Evolutionary conservation across 257 asterid species (phyloP).

Genomic region (Knoxia roxburghii): DNA sequence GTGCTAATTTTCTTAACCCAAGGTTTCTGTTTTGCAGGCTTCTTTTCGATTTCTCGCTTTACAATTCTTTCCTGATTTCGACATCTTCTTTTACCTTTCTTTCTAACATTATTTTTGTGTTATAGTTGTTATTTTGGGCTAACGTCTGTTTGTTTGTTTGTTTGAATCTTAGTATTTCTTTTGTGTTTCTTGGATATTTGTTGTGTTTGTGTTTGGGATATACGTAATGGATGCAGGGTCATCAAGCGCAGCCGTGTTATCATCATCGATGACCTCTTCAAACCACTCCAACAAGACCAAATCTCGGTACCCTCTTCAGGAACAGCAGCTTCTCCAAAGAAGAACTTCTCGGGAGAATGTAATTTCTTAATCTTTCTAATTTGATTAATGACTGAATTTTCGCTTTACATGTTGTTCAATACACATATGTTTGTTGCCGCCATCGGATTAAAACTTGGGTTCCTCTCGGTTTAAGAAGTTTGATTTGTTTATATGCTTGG

Average conservation of each 20-base stretch:
- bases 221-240: constrained; percentile 72
- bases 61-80: not conserved
- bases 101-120: not conserved
- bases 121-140: too few relatives aligned
- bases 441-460: too few relatives aligned
- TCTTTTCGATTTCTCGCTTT: not conserved
- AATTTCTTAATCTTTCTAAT: constrained; percentile 17
- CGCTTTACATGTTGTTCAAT: too few relatives aligned
- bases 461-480: too few relatives aligned
- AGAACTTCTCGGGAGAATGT: constrained; percentile 69
- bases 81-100: not conserved
- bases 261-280: constrained; percentile 24
- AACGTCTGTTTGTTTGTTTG: not conserved
- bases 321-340: constrained; percentile 54
- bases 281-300: constrained; percentile 46
- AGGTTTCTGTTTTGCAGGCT: constrained; percentile 38
- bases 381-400: too few relatives aligned
- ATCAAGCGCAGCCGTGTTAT: not conserved
- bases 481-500: too few relatives aligned
- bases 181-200: not conserved
- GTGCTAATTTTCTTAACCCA: constrained; percentile 13
- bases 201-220: constrained; percentile 23
- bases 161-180: not conserved
- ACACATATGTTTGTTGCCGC: too few relatives aligned
- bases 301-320: constrained; percentile 77